Evolutionary conservation across 2,329 filamentous ascomycete genomes (phyloP), one percentile per base, ranked within the genome.

Genomic region (Aspergillus thermomutatus): DNA sequence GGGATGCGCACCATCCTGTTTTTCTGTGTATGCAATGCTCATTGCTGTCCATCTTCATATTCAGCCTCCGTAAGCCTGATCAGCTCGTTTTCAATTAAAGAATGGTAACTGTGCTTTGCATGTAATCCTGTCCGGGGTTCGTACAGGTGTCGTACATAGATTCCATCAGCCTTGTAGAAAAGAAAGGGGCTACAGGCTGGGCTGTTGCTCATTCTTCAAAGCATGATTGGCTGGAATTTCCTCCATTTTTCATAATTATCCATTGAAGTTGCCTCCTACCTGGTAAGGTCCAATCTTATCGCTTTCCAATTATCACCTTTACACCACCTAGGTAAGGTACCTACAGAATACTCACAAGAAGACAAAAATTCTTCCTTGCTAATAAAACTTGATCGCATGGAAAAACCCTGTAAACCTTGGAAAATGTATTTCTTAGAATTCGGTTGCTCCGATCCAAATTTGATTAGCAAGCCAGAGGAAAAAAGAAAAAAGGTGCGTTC

Each of bases 371-470:
- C 27, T 49, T 21, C 21, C 11, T 40, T n/a, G 45, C 8, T 43
- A 53, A 19, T 23, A 23, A 11, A 37, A 45, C 7, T 9, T 52
- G 23, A 11, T 48, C 43, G 23, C 3, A 11, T 45, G n/a, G 25
- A 17, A 49, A 11, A 17, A 34, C 14, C 23, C 4, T 23, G 41
- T 28, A 43, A 50, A 23, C 27, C 34, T 43, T n/a, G 37, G 21
- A 28, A 34, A 40, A 49, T 31, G 45, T n/a, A 31, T 21, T 19
- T 19, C n/a, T 43, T 31, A 21, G 51, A 11, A 27, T 34, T 54
- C 52, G 55, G 55, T 27, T 52, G 49, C 28, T 21, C 52, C 56
- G 45, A 43, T 49, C 52, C 25, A 23, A 40, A 54, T 49, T 43
- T 43, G 41, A 45, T 46, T 19, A 55, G 31, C 11, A 43, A 47